Evolutionary conservation across 2,329 filamentous ascomycete genomes (phyloP), one percentile per base, ranked within the genome.

Genomic region (Ophiocordyceps sinensis): DNA sequence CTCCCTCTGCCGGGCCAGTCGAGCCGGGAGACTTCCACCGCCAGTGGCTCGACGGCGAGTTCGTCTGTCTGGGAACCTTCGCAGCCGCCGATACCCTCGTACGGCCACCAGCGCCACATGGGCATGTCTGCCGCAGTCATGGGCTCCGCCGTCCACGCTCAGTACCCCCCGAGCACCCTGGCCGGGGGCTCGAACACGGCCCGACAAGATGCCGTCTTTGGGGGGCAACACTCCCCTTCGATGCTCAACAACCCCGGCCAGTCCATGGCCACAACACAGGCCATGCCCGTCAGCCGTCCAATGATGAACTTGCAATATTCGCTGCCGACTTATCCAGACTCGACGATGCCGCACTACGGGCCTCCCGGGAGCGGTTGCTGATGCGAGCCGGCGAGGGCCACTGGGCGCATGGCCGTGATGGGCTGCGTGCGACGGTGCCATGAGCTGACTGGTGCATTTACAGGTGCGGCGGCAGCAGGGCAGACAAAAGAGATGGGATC

Each of bases 41-140:
- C 53, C 19, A 59, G 54, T 42, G 52, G 49, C n/a, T 55, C 60
- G 28, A 56, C 58, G 14, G 52, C 49, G 12, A 51, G 48, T 37
- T 57, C 56, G 14, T 55, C 58, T 2, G 38, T 58, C 1, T 63
- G 60, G 60, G 57, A 60, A 34, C 37, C 53, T 3, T 45, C 54
- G 12, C 55, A 54, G 38, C 40, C 51, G 17, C 39, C 51, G 8
- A 52, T 54, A 40, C 39, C 51, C 34, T 39, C 50, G 14, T 59
- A 55, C 38, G 43, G 46, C n/a, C 53, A 55, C 13, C 52, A 53
- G 15, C 41, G 41, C 21, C 43, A 46, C 26, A 14, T 47, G 12
- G 38, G 29, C 15, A 19, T 44, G n/a, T 23, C 32, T 4, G 29
- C 40, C 5, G 21, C 39, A 7, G 29, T 35, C 28, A 38, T 44